These are phyloP conservation scores for Laguncularia racemosa DNA, from an alignment of 345 rosid genomes.

Conservation along the genomic window DNA sequence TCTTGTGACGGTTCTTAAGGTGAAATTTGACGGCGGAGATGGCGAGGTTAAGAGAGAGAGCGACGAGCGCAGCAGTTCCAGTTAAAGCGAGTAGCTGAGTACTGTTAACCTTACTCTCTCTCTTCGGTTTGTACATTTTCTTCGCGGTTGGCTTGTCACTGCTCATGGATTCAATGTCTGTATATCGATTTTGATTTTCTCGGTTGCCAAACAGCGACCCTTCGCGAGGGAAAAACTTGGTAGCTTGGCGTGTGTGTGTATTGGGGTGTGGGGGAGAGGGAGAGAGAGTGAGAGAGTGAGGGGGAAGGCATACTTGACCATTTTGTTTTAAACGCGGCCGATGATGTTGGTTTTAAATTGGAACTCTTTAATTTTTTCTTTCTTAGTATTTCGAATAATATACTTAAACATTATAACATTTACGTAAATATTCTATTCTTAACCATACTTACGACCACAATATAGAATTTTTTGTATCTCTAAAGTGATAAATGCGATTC, in stretches of 20 bases:
- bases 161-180: background rate
- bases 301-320: too few species aligned
- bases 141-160: constrained; percentile 29
- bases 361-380: too few species aligned
- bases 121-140: constrained; percentile 28
- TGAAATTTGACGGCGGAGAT: constrained; percentile 53
- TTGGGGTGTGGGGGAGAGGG: background rate
- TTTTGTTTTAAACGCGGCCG: too few species aligned
- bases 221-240: background rate
- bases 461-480: too few species aligned
- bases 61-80: constrained; percentile 68
- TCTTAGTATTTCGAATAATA: too few species aligned
- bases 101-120: constrained; percentile 11
- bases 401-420: too few species aligned
- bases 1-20: constrained; percentile 43
- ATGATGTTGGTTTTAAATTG: too few species aligned
- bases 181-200: background rate
- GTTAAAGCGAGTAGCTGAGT: constrained; percentile 42
- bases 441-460: too few species aligned
- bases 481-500: too few species aligned
- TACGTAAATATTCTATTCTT: too few species aligned
- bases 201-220: background rate
- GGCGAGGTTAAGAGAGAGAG: constrained; percentile 57
- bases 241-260: background rate
- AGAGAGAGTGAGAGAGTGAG: too few species aligned